Evolutionary conservation across 2,329 filamentous ascomycete genomes (phyloP).

Genomic region (Colletotrichum lupini): DNA sequence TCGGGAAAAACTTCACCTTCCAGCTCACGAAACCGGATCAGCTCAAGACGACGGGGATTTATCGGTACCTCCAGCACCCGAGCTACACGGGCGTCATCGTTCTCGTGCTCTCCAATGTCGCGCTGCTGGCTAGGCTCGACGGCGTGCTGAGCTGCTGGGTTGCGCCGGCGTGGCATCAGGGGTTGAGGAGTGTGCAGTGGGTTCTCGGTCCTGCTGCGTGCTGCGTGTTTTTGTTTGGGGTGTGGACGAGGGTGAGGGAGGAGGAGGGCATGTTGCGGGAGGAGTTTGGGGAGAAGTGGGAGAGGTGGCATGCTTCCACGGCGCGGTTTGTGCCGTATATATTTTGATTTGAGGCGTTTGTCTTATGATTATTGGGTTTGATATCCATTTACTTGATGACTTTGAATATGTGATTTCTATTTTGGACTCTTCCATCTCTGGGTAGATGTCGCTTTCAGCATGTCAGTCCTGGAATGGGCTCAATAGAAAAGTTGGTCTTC

Average conservation of each 20-base stretch:
- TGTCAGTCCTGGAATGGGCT: neutral
- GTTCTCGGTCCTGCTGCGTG: slow-evolving; percentile 23
- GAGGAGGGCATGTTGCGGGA: slow-evolving; percentile 62
- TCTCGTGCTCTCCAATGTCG: slow-evolving; percentile 45
- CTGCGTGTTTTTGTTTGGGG: slow-evolving; percentile 37
- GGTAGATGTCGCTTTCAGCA: too few species aligned
- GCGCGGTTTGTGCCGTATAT: slow-evolving; percentile 59
- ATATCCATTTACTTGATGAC: neutral
- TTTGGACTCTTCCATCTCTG: neutral
- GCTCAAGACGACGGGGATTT: slow-evolving; percentile 59
- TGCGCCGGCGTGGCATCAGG: slow-evolving; percentile 38
- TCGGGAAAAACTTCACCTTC: slow-evolving; percentile 66
- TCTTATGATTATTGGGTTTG: too few species aligned
- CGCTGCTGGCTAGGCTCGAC: slow-evolving; percentile 51
- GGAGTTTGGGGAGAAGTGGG: slow-evolving; percentile 60
- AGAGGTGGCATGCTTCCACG: slow-evolving; percentile 58
- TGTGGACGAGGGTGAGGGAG: slow-evolving; percentile 53
- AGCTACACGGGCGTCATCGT: slow-evolving; percentile 59
- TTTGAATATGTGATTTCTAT: neutral
- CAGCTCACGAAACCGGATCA: slow-evolving; percentile 56
- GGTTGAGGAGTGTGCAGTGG: slow-evolving; percentile 20
- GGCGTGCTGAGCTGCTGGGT: slow-evolving; percentile 53
- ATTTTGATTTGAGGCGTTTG: slow-evolving; percentile 41
- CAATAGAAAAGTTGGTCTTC: neutral
- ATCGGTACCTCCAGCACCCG: slow-evolving; percentile 62